Percentiles rank a stretch among this genome's conserved stretches.
These are phyloP conservation scores for Metschnikowia picachoensis DNA, from an alignment of 805 yeast species.

Conservation along the genomic window DNA sequence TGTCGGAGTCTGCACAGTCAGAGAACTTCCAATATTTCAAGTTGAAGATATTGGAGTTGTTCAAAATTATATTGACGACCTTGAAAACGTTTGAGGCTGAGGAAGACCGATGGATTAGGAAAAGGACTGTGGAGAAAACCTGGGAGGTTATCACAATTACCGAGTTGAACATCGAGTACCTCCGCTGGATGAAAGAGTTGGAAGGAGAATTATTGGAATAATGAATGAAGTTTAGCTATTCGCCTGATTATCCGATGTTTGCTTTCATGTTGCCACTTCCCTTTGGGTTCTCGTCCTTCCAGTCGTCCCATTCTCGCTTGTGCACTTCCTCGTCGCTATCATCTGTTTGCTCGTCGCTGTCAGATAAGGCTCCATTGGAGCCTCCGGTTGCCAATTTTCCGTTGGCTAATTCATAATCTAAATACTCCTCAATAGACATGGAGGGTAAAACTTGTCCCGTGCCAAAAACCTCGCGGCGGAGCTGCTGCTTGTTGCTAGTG, in stretches of 20 bases:
- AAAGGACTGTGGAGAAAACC: slow-evolving; percentile 14
- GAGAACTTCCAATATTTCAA: slow-evolving; percentile 32
- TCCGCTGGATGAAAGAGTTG: slow-evolving; percentile 32
- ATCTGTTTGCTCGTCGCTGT: slow-evolving; percentile 53
- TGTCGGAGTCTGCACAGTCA: slow-evolving; percentile 10
- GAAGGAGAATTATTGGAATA: slow-evolving; percentile 21
- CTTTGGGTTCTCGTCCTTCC: slow-evolving; percentile 76
- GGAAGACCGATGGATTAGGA: slow-evolving; percentile 38
- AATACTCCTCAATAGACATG: slow-evolving; percentile 87
- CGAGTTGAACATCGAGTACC: slow-evolving; percentile 31
- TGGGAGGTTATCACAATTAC: slow-evolving; percentile 25
- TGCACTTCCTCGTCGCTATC: slow-evolving; percentile 67
- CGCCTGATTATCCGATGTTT: slow-evolving; percentile 30
- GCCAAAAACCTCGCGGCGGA: slow-evolving; percentile 69
- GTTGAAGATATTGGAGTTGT: slow-evolving; percentile 39
- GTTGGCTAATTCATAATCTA: slow-evolving; percentile 78
- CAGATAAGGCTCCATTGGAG: slow-evolving; percentile 33
- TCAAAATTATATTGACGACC: slow-evolving; percentile 38
- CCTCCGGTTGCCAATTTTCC: slow-evolving; percentile 70
- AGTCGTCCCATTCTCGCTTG: slow-evolving; percentile 89
- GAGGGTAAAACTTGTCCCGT: slow-evolving; percentile 93
- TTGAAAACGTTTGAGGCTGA: slow-evolving; percentile 31
- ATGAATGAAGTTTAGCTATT: not conserved
- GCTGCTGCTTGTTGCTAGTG: slow-evolving; percentile 48
- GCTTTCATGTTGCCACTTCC: slow-evolving; percentile 85